Evolutionary conservation across 2,329 filamentous ascomycete species (phyloP).

Genomic region (Calonectria pseudoturangicola): DNA sequence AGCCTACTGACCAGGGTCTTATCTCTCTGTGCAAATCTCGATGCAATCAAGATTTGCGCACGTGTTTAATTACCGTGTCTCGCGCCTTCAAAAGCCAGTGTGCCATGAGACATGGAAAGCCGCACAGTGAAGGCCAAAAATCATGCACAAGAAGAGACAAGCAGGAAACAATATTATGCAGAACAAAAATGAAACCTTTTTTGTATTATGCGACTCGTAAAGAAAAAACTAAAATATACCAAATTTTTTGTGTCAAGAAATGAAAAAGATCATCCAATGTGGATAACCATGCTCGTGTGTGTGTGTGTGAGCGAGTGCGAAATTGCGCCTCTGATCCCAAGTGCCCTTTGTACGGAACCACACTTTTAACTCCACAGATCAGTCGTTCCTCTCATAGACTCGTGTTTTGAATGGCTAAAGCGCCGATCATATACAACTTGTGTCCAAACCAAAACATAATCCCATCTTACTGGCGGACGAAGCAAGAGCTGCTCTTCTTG

Average conservation of each 20-base stretch:
- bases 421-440: constrained; percentile 2
- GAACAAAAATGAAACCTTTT: not conserved
- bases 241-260: constrained; percentile 39
- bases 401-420: not conserved
- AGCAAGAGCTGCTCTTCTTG: constrained; percentile 46
- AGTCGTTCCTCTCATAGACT: constrained; percentile 10
- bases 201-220: constrained; percentile 27
- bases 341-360: constrained; percentile 25
- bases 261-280: constrained; percentile 26
- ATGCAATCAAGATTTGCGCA: not conserved
- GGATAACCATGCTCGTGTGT: constrained; percentile 8
- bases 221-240: constrained; percentile 24
- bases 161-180: not conserved
- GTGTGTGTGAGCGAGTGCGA: constrained; percentile 21
- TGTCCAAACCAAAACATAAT: not conserved
- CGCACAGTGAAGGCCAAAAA: too few relatives aligned
- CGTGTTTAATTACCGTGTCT: not conserved
- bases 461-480: constrained; percentile 48
- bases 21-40: not conserved
- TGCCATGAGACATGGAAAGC: too few relatives aligned
- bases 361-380: constrained; percentile 27
- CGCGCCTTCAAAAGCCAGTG: not conserved
- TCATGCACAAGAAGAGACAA: not conserved
- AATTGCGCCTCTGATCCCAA: constrained; percentile 14
- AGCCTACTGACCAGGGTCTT: too few relatives aligned